phyloP scores from a whole-genome alignment of 495 filamentous ascomycete species.

The Echria macrotheca region DNA sequence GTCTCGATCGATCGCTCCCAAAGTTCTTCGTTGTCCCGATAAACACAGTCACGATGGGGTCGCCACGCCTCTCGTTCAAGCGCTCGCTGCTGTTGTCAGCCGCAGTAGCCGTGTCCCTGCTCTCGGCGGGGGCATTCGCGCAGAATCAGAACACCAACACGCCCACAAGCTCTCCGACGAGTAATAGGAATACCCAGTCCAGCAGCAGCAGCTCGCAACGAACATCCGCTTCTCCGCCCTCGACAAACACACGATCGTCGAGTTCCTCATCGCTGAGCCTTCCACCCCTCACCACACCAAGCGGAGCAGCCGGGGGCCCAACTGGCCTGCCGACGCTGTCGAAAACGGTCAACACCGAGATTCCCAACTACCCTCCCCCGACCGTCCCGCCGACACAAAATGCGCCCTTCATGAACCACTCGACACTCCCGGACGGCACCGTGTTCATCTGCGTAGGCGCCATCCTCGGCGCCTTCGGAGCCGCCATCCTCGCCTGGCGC shows the following conservation, averaged over 20 bases:
- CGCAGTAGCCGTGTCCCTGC: constrained; percentile 24
- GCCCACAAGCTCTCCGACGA: constrained; percentile 4
- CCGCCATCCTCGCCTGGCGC: constrained; percentile 80
- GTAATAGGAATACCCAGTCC: constrained; percentile 3
- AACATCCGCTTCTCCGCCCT: constrained; percentile 22
- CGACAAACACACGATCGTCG: constrained; percentile 19
- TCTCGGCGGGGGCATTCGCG: constrained; percentile 29
- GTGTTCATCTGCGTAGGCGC: constrained; percentile 94
- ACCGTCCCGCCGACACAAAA: constrained; percentile 73
- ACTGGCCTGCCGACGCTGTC: constrained; percentile 46
- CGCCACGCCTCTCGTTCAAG: constrained; percentile 29
- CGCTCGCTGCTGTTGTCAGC: constrained; percentile 31
- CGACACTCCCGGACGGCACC: constrained; percentile 86
- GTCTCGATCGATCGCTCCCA: neutral
- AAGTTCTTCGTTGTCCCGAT: neutral
- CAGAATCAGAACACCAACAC: constrained; percentile 18
- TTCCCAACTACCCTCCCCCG: constrained; percentile 52
- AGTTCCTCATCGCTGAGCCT: neutral
- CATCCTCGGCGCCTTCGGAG: constrained; percentile 72
- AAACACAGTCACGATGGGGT: constrained; percentile 18
- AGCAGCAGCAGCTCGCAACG: constrained; percentile 14
- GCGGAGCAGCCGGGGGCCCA: neutral
- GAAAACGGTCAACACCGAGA: constrained; percentile 28
- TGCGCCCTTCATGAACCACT: constrained; percentile 93
- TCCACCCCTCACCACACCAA: neutral